Conservation (phyloP, 148 eudicot species). For the Persicaria tinctoria region DNA sequence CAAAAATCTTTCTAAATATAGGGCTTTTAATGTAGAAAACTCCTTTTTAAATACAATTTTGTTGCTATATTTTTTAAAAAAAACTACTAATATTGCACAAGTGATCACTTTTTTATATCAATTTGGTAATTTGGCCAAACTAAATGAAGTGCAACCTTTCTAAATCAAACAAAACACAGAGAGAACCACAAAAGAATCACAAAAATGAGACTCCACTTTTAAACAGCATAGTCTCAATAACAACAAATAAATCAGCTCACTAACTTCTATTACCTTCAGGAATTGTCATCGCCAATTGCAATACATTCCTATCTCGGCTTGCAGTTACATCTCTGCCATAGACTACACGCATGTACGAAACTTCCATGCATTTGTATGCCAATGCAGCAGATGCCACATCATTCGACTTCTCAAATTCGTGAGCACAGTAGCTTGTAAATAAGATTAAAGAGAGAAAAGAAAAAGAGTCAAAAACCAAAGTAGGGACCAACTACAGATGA, state of each 20-base stretch:
- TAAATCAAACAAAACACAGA: background rate
- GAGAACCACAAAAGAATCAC: background rate
- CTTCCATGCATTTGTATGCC: conserved; percentile 46
- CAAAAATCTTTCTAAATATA: too few species aligned
- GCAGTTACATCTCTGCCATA: conserved; percentile 29
- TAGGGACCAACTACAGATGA: background rate
- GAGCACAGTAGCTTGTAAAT: conserved; percentile 32
- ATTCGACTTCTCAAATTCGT: conserved; percentile 32
- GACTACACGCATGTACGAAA: conserved; percentile 37
- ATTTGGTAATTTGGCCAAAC: too few species aligned
- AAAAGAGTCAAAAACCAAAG: background rate
- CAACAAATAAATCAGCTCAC: background rate
- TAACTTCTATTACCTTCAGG: conserved; percentile 32
- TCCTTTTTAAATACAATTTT: too few species aligned
- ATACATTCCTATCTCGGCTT: conserved; percentile 24
- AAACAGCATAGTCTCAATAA: background rate
- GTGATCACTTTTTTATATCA: too few species aligned
- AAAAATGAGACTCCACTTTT: background rate
- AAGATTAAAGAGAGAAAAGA: conserved; percentile 5
- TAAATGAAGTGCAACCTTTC: too few species aligned
- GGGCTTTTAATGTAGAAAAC: too few species aligned
- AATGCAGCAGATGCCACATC: conserved; percentile 47
- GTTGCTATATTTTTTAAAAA: too few species aligned
- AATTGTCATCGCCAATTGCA: conserved; percentile 31
- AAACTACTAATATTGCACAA: too few species aligned